These are phyloP conservation scores for Nicotiana noctiflora DNA, from an alignment of 257 asterid genomes.

Conservation along the genomic window DNA sequence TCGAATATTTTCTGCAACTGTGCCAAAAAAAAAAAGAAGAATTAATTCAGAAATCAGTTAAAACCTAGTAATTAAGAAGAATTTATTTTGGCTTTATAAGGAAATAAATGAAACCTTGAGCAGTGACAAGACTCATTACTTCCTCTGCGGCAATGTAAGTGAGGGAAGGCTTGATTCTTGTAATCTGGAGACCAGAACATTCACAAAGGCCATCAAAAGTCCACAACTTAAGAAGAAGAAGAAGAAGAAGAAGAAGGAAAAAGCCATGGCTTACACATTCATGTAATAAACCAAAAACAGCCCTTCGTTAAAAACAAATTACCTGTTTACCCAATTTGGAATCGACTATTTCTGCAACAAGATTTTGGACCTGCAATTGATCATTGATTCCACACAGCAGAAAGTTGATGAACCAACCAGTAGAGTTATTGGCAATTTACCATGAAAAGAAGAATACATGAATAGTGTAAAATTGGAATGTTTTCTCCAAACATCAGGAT, in stretches of 20 bases:
- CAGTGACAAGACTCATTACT: conserved; percentile 98
- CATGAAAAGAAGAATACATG: no score
- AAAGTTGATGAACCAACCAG: background rate
- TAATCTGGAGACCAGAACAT: conserved; percentile 41
- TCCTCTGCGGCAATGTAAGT: conserved; percentile 86
- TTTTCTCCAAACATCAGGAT: no score
- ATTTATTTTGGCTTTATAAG: background rate
- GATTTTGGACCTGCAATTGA: conserved; percentile 70
- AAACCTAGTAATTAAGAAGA: background rate
- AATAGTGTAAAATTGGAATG: no score
- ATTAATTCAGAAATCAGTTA: background rate
- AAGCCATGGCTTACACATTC: background rate
- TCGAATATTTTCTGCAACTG: conserved; percentile 85
- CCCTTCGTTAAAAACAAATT: conserved; percentile 4
- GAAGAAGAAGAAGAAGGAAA: background rate
- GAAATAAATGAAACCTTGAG: conserved; percentile 57
- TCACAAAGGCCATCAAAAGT: background rate
- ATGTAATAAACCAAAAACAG: background rate
- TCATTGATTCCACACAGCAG: conserved; percentile 5
- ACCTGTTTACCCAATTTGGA: conserved; percentile 95
- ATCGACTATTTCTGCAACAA: conserved; percentile 85
- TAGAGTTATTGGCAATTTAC: background rate
- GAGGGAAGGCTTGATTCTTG: conserved; percentile 78
- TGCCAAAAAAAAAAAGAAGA: background rate
- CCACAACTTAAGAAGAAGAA: background rate